phyloP scores from a whole-genome alignment of 345 rosid species.

The Tarenaya hassleriana region DNA sequence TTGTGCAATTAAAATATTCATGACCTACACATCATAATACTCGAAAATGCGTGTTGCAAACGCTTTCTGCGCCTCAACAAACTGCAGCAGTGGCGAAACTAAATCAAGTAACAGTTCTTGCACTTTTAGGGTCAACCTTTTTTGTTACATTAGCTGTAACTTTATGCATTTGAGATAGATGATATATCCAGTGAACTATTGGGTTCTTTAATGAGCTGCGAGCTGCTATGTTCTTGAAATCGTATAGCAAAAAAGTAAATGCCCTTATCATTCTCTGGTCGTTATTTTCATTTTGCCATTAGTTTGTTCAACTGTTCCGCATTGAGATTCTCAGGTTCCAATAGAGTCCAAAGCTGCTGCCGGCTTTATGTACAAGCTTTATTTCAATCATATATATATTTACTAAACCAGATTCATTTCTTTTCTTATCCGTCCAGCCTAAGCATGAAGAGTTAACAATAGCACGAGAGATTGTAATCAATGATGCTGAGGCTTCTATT shows the following conservation, averaged over 20 bases:
- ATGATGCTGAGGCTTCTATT: slow-evolving; percentile 76
- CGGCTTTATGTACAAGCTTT: too few species aligned
- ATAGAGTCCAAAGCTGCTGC: too few species aligned
- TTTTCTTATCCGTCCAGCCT: slow-evolving; percentile 30
- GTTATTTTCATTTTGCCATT: too few species aligned
- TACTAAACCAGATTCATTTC: background rate
- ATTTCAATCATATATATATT: too few species aligned
- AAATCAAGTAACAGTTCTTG: slow-evolving; percentile 41
- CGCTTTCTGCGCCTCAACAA: slow-evolving; percentile 29
- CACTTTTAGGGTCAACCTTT: background rate
- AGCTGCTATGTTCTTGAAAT: background rate
- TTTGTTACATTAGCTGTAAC: background rate
- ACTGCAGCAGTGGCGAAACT: slow-evolving; percentile 26
- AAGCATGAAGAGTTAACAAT: slow-evolving; percentile 79
- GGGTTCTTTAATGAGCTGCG: background rate
- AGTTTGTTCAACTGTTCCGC: too few species aligned
- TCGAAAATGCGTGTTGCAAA: too few species aligned
- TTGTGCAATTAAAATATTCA: too few species aligned
- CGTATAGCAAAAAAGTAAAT: background rate
- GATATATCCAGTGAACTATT: background rate
- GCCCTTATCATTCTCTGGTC: too few species aligned
- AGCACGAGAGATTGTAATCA: slow-evolving; percentile 85
- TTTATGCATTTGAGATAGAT: background rate
- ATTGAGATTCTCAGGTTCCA: too few species aligned
- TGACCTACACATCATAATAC: too few species aligned